Conservation (phyloP, 176 grass and related monocot genomes). For the Aegilops tauschii region DNA sequence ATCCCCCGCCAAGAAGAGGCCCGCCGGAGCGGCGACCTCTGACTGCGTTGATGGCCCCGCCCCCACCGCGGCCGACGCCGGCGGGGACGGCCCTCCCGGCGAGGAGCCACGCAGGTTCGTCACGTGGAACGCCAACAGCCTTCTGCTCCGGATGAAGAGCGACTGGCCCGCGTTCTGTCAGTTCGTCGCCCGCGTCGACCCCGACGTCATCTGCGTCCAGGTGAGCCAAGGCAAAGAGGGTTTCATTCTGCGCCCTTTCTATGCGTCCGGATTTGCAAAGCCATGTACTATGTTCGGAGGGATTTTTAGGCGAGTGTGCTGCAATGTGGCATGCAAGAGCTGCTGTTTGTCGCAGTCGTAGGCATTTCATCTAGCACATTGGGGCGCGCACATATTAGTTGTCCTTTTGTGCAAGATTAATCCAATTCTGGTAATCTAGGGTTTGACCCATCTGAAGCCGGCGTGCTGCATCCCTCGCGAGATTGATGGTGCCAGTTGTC, state of each 20-base stretch:
- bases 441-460: neutral
- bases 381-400: neutral
- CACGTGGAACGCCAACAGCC: conserved; percentile 94
- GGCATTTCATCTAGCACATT: conserved; percentile 19
- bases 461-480: neutral
- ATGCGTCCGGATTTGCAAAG: neutral
- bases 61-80: neutral
- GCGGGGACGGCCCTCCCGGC: conserved; percentile 8
- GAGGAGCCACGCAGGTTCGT: conserved; percentile 69
- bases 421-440: neutral
- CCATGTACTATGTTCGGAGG: neutral
- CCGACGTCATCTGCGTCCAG: conserved; percentile 90
- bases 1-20: conserved; percentile 64
- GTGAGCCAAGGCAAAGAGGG: conserved; percentile 15
- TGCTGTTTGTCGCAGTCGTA: neutral
- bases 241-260: neutral
- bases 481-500: neutral
- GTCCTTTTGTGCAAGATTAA: neutral
- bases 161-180: conserved; percentile 76
- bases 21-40: conserved; percentile 20
- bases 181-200: conserved; percentile 66
- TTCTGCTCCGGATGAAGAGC: conserved; percentile 90
- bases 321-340: conserved; percentile 12
- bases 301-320: neutral
- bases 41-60: neutral